These are phyloP conservation scores for sunflower (Helianthus annuus) DNA, from an alignment of 129 eudicot species.

Conservation along the genomic window DNA sequence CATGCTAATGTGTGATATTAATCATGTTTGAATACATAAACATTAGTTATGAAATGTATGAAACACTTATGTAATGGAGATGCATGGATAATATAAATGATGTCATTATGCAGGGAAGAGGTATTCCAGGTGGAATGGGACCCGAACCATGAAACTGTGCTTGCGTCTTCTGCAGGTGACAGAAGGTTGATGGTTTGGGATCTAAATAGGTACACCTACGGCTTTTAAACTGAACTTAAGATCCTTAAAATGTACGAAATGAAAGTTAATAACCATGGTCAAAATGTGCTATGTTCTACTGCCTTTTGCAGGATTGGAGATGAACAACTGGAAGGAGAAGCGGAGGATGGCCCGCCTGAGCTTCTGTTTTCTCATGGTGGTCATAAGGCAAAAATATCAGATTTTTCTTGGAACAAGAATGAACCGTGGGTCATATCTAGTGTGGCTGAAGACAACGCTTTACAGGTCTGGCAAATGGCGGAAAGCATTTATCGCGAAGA, in stretches of 20 bases:
- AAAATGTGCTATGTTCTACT: background rate
- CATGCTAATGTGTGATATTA: background rate
- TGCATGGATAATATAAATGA: constrained; percentile 13
- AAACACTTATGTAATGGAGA: background rate
- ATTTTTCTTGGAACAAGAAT: constrained; percentile 95
- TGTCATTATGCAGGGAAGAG: constrained; percentile 56
- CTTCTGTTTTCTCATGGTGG: constrained; percentile 97
- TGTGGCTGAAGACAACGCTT: constrained; percentile 81
- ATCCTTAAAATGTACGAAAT: background rate
- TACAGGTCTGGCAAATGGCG: constrained; percentile 91
- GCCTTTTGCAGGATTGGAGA: constrained; percentile 73
- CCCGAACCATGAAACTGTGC: constrained; percentile 91
- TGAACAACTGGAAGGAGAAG: constrained; percentile 97
- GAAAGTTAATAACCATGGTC: background rate
- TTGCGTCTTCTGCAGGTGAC: constrained; percentile 91
- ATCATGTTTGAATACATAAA: background rate
- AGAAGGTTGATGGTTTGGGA: constrained; percentile 99
- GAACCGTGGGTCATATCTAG: constrained; percentile 90
- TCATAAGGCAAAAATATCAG: constrained; percentile 93
- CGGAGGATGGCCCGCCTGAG: constrained; percentile 97
- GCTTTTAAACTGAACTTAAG: background rate
- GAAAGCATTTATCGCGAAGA: constrained; percentile 81
- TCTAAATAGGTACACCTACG: constrained; percentile 70
- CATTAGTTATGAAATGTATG: background rate
- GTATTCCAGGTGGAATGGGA: constrained; percentile 98